Conservation (phyloP, 306 rosid genomes). For the Oemleria cerasiformis region DNA sequence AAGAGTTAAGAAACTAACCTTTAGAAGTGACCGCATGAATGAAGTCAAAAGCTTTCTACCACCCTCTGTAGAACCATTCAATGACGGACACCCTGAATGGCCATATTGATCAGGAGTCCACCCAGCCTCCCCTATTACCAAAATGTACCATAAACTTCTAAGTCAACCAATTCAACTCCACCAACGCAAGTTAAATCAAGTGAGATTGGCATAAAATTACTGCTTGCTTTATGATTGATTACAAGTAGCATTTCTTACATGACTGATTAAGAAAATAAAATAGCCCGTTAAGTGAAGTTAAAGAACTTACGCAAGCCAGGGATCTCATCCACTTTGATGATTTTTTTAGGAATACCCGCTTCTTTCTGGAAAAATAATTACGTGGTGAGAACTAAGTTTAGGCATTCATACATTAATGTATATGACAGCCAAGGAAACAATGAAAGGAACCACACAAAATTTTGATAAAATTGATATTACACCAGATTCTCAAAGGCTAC, state of each 20-base stretch:
- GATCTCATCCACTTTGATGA: constrained; percentile 70
- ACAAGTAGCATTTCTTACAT: not conserved
- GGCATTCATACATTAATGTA: not conserved
- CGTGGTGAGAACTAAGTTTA: constrained; percentile 17
- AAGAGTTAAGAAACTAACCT: constrained; percentile 43
- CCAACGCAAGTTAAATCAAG: constrained; percentile 4
- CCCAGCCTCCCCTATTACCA: constrained; percentile 82
- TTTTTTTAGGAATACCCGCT: constrained; percentile 78
- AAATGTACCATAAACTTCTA: constrained; percentile 29
- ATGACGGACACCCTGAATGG: constrained; percentile 66
- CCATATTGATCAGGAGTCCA: constrained; percentile 97
- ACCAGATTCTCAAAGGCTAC: constrained; percentile 5
- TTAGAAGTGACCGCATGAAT: constrained; percentile 80
- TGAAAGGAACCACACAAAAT: constrained; percentile 1
- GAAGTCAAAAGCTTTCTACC: constrained; percentile 60
- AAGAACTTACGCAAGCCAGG: constrained; percentile 83
- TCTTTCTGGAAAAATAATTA: constrained; percentile 60
- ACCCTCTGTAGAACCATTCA: constrained; percentile 53
- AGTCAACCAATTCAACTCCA: constrained; percentile 19
- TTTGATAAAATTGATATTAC: not conserved
- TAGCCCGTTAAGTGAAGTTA: constrained; percentile 14
- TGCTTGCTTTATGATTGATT: not conserved
- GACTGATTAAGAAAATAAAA: constrained; percentile 12
- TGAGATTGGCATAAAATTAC: not conserved
- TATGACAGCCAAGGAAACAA: not conserved